Evolutionary conservation across 2,329 filamentous ascomycete species (phyloP), one percentile per base, ranked within the genome.

Genomic region (Fusarium sp.): DNA sequence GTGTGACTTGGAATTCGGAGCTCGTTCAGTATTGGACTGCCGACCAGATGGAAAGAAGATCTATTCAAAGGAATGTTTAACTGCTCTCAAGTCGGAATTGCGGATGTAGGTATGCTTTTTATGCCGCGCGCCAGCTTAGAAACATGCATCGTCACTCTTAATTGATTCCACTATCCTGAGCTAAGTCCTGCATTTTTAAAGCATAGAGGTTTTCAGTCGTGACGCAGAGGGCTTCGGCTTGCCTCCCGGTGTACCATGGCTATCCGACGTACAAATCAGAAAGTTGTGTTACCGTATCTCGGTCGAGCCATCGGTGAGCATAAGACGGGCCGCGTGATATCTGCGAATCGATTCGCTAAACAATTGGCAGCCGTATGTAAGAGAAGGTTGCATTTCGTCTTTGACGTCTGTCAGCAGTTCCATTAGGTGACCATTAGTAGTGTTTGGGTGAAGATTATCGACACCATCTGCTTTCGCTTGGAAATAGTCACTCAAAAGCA

Each of bases 281-380:
- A 54, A 18, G 38, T 28, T 71, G 68, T 71, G 68, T 58, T 55
- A 71, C 68, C 59, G 50, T 52, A 52, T 53, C 39, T 71, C 52
- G 56, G 52, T 66, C 52, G 55, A 71, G 49, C 64, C 51, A 69
- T 71, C 60, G 68, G 55, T 71, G 68, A 71, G 63, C 55, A 58
- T 24, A 34, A 53, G 42, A 39, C 55, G 28, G 51, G 20, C 53
- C 54, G 38, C 31, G 54, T 46, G 54, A 46, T 51, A 44, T 34
- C 44, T 45, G 38, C 43, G 38, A 45, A 28, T 51, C 34, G 26
- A 51, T 59, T 46, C 51, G 44, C 22, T 26, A 46, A 43, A 38
- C n/a, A 26, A 48, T 22, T 49, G 33, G 28, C 38, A 17, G 20
- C 39, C 45, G 22, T 58, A 14, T 9, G 24, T 18, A 22, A 20